Evolutionary conservation across 2,329 filamentous ascomycete species (phyloP).

Genomic region (Myriosclerotinia scirpicola): DNA sequence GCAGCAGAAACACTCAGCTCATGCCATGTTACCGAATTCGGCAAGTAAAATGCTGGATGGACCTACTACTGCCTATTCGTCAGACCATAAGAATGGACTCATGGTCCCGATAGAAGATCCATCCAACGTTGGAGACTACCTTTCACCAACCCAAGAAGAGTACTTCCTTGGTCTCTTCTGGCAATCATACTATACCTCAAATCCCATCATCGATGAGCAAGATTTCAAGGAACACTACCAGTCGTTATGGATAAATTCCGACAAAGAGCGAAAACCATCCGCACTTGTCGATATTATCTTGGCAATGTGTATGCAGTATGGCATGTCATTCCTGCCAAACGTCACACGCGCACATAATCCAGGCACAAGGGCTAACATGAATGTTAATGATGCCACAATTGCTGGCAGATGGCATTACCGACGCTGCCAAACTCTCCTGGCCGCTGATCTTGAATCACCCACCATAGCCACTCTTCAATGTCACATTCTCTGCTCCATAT

Average conservation of each 20-base stretch:
- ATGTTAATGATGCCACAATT: slow-evolving; percentile 40
- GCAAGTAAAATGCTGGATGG: slow-evolving; percentile 27
- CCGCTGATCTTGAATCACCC: slow-evolving; percentile 43
- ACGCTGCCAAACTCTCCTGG: slow-evolving; percentile 44
- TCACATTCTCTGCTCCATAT: slow-evolving; percentile 44
- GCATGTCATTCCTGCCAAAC: slow-evolving; percentile 37
- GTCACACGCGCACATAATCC: slow-evolving; percentile 21
- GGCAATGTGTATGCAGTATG: slow-evolving; percentile 53
- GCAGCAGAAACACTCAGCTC: slow-evolving; percentile 40
- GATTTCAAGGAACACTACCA: slow-evolving; percentile 48
- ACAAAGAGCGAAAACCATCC: slow-evolving; percentile 45
- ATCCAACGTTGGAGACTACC: slow-evolving; percentile 33
- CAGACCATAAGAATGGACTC: slow-evolving; percentile 5
- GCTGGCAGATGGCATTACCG: slow-evolving; percentile 45
- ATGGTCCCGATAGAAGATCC: slow-evolving; percentile 21
- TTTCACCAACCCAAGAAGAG: slow-evolving; percentile 48
- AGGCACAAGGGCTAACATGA: slow-evolving; percentile 27
- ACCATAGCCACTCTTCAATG: slow-evolving; percentile 45
- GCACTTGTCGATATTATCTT: slow-evolving; percentile 54
- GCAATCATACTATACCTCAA: slow-evolving; percentile 47
- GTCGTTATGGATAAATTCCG: slow-evolving; percentile 43
- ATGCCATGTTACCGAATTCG: slow-evolving; percentile 40
- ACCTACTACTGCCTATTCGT: slow-evolving; percentile 28
- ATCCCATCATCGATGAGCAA: slow-evolving; percentile 47
- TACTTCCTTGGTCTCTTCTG: slow-evolving; percentile 50